These are phyloP conservation scores for Heliocybe sulcata DNA, from an alignment of 1,284 basidiomycete species.

Conservation along the genomic window DNA sequence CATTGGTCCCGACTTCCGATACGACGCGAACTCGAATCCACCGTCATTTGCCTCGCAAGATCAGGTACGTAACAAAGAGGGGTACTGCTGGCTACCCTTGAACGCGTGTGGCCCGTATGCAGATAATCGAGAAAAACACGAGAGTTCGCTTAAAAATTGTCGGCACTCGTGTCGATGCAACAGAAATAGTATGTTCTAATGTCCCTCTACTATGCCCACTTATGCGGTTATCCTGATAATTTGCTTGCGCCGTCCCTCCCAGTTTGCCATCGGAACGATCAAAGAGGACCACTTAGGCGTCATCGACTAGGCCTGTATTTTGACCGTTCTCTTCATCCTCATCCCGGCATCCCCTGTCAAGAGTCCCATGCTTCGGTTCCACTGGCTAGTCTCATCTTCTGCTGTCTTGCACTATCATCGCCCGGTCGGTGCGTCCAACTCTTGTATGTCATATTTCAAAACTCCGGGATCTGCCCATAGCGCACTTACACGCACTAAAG, in stretches of 20 bases:
- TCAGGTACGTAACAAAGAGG: constrained; percentile 42
- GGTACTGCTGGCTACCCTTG: constrained; percentile 3
- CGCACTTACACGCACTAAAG: neutral
- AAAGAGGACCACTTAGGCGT: constrained; percentile 93
- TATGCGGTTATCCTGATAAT: constrained; percentile 2
- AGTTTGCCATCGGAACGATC: constrained; percentile 93
- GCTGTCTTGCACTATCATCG: too few relatives aligned
- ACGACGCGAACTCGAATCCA: constrained; percentile 90
- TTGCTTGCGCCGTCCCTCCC: neutral
- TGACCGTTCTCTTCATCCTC: too few relatives aligned
- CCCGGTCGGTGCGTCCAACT: too few relatives aligned
- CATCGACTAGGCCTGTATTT: constrained; percentile 63
- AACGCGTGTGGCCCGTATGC: constrained; percentile 4
- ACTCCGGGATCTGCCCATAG: neutral
- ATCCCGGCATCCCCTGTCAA: neutral
- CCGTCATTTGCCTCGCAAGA: constrained; percentile 88
- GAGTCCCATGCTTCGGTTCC: too few relatives aligned
- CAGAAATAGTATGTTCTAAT: constrained; percentile 89
- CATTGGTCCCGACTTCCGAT: constrained; percentile 88
- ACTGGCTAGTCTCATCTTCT: too few relatives aligned
- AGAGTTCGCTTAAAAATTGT: constrained; percentile 93
- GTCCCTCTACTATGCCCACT: neutral
- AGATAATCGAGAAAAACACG: constrained; percentile 92
- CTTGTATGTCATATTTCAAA: too few relatives aligned
- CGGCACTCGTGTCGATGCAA: constrained; percentile 94